Evolutionary conservation across 2,329 filamentous ascomycete species (phyloP).

Genomic region (Macrophomina pseudophaseolina): DNA sequence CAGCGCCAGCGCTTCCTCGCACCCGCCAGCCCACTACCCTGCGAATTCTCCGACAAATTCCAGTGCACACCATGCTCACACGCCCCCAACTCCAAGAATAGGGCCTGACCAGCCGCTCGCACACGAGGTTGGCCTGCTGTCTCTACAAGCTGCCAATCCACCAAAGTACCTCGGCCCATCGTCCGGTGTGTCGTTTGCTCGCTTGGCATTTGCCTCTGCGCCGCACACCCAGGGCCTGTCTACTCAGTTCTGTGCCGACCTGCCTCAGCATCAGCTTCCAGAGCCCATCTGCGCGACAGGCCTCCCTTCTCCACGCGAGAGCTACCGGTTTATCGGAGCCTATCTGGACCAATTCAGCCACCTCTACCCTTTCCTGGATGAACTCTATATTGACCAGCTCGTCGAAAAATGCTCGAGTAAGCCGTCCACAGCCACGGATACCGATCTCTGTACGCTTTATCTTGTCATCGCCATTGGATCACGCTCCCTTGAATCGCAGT

Average conservation of each 20-base stretch:
- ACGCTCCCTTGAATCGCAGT: conserved; percentile 51
- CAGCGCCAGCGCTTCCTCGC: neutral
- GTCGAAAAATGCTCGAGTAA: conserved; percentile 2
- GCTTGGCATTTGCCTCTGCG: conserved; percentile 51
- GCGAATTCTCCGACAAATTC: neutral
- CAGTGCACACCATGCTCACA: neutral
- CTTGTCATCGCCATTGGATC: conserved; percentile 56
- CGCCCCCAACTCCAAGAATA: conserved; percentile 4
- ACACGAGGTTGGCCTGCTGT: conserved; percentile 61
- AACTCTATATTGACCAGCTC: conserved; percentile 49
- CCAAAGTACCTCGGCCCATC: conserved; percentile 62
- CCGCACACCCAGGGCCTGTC: conserved; percentile 26
- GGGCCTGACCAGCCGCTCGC: conserved; percentile 36
- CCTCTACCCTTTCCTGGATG: conserved; percentile 58
- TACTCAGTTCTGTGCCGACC: conserved; percentile 32
- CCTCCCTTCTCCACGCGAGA: conserved; percentile 43
- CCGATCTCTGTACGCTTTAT: neutral
- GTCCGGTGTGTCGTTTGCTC: conserved; percentile 60
- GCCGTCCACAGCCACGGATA: neutral
- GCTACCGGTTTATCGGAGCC: conserved; percentile 49
- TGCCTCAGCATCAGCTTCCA: conserved; percentile 2
- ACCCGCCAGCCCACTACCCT: neutral
- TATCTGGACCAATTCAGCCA: conserved; percentile 58
- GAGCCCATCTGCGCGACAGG: conserved; percentile 25
- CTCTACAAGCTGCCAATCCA: conserved; percentile 54